phyloP scores from a whole-genome alignment of 192 early-diverging fungal genomes.

The Jimgerdemannia flammicorona region DNA sequence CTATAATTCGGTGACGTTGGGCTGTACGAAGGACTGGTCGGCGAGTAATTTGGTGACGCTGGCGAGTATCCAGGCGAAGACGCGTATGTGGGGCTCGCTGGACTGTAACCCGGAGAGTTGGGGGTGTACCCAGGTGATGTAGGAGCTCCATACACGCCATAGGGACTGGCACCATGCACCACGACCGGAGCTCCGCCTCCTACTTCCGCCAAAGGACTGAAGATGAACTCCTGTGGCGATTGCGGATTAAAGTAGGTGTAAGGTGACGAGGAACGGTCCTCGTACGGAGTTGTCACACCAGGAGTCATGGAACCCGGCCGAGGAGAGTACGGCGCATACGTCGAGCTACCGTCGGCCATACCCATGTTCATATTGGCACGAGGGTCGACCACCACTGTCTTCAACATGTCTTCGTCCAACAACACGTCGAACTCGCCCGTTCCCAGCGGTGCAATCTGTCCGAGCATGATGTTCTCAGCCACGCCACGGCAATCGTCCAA shows the following conservation, averaged over 20 bases:
- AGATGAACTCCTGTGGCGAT: constrained; percentile 73
- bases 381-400: constrained; percentile 57
- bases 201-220: constrained; percentile 80
- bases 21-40: constrained; percentile 56
- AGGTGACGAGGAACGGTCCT: constrained; percentile 59
- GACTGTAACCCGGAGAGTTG: constrained; percentile 71
- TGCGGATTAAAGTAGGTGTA: constrained; percentile 60
- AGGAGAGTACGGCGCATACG: constrained; percentile 45
- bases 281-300: constrained; percentile 74
- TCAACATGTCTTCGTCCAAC: constrained; percentile 91
- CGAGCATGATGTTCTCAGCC: constrained; percentile 96
- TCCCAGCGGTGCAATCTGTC: constrained; percentile 94
- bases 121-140: constrained; percentile 73
- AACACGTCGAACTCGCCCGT: constrained; percentile 92
- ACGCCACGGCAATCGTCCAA: constrained; percentile 95
- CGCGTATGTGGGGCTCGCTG: constrained; percentile 51
- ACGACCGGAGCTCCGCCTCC: constrained; percentile 61
- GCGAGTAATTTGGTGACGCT: constrained; percentile 68
- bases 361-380: constrained; percentile 46
- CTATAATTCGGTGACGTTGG: constrained; percentile 68
- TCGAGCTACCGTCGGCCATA: constrained; percentile 35
- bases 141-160: constrained; percentile 41
- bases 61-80: constrained; percentile 74
- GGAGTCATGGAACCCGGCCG: constrained; percentile 50
- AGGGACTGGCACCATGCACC: constrained; percentile 48